Evolutionary conservation across 768 basidiomycete genomes (phyloP).

Genomic region (Hemileccinum rubropunctum): DNA sequence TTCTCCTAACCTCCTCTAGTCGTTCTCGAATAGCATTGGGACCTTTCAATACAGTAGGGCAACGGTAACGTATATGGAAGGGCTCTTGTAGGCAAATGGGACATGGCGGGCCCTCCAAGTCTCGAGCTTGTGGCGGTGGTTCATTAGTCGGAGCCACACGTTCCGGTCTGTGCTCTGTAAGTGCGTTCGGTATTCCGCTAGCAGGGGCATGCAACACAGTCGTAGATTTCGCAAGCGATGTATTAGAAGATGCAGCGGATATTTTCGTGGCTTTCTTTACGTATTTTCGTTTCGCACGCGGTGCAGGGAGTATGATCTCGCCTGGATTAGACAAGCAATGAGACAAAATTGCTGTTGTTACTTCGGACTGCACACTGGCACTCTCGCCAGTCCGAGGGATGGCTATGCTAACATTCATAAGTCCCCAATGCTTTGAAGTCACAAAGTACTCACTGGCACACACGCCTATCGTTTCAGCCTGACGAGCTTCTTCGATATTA

Average conservation of each 20-base stretch:
- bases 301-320: slow-evolving; percentile 2
- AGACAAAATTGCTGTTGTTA: slow-evolving; percentile 20
- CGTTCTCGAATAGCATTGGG: slow-evolving; percentile 43
- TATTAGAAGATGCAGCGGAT: neutral
- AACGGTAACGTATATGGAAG: slow-evolving; percentile 47
- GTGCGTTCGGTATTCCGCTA: neutral
- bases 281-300: slow-evolving; percentile 7
- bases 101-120: slow-evolving; percentile 28
- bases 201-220: neutral
- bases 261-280: slow-evolving; percentile 10
- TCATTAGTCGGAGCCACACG: neutral
- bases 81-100: slow-evolving; percentile 45
- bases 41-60: slow-evolving; percentile 47
- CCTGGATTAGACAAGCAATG: slow-evolving; percentile 2
- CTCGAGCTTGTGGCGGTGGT: neutral
- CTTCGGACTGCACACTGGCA: slow-evolving; percentile 12
- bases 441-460: slow-evolving; percentile 17
- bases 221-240: neutral
- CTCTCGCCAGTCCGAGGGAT: slow-evolving; percentile 17
- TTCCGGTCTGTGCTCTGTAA: neutral
- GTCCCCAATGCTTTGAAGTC: slow-evolving; percentile 8
- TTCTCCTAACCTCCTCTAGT: slow-evolving; percentile 40
- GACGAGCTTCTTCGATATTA: slow-evolving; percentile 8
- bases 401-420: slow-evolving; percentile 25
- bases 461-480: neutral